These are phyloP conservation scores for Phialophora expanda DNA, from an alignment of 2,329 filamentous ascomycete species.

Conservation along the genomic window DNA sequence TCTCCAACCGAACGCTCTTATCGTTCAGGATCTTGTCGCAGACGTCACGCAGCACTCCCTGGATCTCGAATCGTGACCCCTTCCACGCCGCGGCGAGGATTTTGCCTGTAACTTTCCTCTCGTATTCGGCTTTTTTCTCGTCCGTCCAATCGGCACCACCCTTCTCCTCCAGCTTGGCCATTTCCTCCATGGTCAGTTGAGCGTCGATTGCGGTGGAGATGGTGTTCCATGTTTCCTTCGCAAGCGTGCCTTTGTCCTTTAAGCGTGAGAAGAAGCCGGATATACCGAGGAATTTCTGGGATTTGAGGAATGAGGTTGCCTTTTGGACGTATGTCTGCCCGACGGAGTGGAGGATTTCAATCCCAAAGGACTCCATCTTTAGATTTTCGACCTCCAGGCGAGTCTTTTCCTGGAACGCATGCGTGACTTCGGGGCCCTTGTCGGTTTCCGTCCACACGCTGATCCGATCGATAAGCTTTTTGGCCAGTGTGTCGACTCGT, in stretches of 20 bases:
- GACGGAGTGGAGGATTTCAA: slow-evolving; percentile 95
- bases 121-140: slow-evolving; percentile 93
- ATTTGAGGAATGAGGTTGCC: slow-evolving; percentile 84
- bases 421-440: slow-evolving; percentile 81
- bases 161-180: slow-evolving; percentile 93
- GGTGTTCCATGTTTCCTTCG: slow-evolving; percentile 98
- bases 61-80: slow-evolving; percentile 96
- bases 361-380: slow-evolving; percentile 98
- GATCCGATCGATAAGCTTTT: slow-evolving; percentile 86
- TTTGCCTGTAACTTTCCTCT: slow-evolving; percentile 94
- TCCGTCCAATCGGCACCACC: slow-evolving; percentile 98
- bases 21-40: slow-evolving; percentile 85
- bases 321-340: slow-evolving; percentile 89
- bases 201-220: slow-evolving; percentile 96
- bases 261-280: slow-evolving; percentile 91
- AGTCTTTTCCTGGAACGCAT: slow-evolving; percentile 91
- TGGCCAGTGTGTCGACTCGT: slow-evolving; percentile 79
- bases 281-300: slow-evolving; percentile 95
- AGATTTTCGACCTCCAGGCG: slow-evolving; percentile 93
- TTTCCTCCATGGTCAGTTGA: slow-evolving; percentile 98
- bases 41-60: slow-evolving; percentile 91
- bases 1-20: slow-evolving; percentile 77
- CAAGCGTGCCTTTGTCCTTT: slow-evolving; percentile 94
- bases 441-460: slow-evolving; percentile 98
- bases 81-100: slow-evolving; percentile 96